Conservation (phyloP, 2,329 filamentous ascomycete species). For the Colletotrichum scovillei region DNA sequence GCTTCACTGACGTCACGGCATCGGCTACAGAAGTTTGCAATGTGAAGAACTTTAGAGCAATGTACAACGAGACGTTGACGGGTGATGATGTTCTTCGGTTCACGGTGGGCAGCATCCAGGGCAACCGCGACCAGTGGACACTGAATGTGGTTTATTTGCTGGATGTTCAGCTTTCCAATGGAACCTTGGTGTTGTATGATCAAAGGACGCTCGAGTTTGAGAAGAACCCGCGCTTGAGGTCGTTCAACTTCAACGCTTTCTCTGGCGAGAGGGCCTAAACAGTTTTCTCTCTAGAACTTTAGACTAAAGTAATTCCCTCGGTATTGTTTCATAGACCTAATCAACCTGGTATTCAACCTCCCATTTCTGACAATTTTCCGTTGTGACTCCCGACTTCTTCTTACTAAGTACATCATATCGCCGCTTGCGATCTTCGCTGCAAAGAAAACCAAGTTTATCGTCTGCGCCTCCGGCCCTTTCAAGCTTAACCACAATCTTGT, state of each 20-base stretch:
- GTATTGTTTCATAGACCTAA: no score
- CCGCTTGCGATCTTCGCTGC: neutral
- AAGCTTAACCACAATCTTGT: neutral
- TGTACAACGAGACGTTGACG: constrained; percentile 7
- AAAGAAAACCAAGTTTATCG: neutral
- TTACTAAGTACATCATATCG: neutral
- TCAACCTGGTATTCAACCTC: neutral
- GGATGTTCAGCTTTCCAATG: constrained; percentile 26
- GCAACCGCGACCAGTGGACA: constrained; percentile 16
- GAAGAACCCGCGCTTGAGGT: constrained; percentile 22
- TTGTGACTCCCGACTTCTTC: neutral
- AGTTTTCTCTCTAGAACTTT: neutral
- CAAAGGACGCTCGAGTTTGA: constrained; percentile 19
- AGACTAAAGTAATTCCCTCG: neutral
- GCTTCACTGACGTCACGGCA: constrained; percentile 9
- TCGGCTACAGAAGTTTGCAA: constrained; percentile 18
- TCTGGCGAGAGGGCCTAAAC: constrained; percentile 15
- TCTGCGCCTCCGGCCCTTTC: no score
- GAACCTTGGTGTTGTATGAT: constrained; percentile 25
- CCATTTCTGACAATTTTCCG: neutral
- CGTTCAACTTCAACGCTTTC: constrained; percentile 23
- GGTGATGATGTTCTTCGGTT: constrained; percentile 25
- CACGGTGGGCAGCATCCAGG: constrained; percentile 21
- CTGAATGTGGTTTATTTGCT: constrained; percentile 4
- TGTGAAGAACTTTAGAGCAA: constrained; percentile 22